These are phyloP conservation scores for Corymbia citriodora DNA, from an alignment of 441 rosid species.

Conservation along the genomic window DNA sequence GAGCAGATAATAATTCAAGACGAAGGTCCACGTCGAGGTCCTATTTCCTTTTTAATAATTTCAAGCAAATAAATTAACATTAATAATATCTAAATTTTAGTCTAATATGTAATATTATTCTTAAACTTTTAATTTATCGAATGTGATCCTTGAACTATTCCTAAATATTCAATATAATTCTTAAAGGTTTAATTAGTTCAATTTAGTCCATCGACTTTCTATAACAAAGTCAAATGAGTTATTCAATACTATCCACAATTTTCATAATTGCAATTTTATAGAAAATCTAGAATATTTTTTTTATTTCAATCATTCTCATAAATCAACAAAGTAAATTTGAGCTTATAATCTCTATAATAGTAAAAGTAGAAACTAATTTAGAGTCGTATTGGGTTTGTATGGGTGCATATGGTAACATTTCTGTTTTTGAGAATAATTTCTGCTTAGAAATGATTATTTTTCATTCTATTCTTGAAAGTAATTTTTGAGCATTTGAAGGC, in stretches of 20 bases:
- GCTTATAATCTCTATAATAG: background rate
- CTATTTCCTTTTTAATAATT: background rate
- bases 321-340: background rate
- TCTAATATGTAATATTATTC: rapidly evolving
- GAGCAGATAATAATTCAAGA: background rate
- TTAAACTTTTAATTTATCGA: background rate
- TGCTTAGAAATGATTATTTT: too few species aligned
- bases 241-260: background rate
- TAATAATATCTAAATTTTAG: background rate
- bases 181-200: background rate
- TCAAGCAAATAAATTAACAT: background rate
- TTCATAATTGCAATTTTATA: background rate
- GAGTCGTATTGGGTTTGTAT: background rate
- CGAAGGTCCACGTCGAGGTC: background rate
- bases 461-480: too few species aligned
- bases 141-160: background rate
- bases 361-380: background rate
- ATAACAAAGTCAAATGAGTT: background rate
- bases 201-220: background rate
- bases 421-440: too few species aligned
- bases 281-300: background rate
- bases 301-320: background rate
- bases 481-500: too few species aligned
- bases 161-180: background rate
- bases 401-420: too few species aligned